A percentile compares a stretch with the other conserved stretches of the same genome.
These are phyloP conservation scores for Curvularia hawaiiensis DNA, from an alignment of 2,329 filamentous ascomycete species.

Conservation along the genomic window DNA sequence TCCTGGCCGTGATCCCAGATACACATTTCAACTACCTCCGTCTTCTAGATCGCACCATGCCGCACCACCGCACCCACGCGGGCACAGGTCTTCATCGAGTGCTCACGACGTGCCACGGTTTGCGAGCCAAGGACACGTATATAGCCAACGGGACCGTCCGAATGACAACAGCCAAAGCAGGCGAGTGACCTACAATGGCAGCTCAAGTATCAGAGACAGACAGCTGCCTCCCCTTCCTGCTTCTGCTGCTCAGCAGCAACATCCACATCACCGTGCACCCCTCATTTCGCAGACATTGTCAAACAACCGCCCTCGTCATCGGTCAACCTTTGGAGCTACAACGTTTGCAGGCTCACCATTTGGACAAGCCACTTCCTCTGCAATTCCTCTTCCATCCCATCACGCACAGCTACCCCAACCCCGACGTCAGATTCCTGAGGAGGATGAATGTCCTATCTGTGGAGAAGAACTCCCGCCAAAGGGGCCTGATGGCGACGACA, in stretches of 20 bases:
- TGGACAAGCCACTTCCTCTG: conserved; percentile 20
- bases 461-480: conserved; percentile 70
- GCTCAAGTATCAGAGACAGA: conserved; percentile 28
- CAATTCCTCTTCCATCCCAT: conserved; percentile 18
- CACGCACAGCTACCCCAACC: conserved; percentile 29
- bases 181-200: conserved; percentile 33
- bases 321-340: conserved; percentile 14
- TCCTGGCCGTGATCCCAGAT: conserved; percentile 5
- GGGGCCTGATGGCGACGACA: conserved; percentile 46
- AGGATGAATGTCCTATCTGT: conserved; percentile 81
- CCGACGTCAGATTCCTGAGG: conserved; percentile 58
- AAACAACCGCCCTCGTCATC: conserved; percentile 12
- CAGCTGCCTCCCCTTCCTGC: conserved; percentile 32
- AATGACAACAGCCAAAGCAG: conserved; percentile 25
- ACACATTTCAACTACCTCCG: conserved; percentile 8
- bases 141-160: conserved; percentile 26
- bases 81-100: conserved; percentile 30
- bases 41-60: conserved; percentile 16
- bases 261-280: conserved; percentile 16
- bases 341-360: conserved; percentile 26
- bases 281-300: conserved; percentile 18
- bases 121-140: conserved; percentile 24
- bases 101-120: conserved; percentile 26
- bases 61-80: conserved; percentile 22
- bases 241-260: conserved; percentile 18